These are phyloP conservation scores for Glycyrrhiza uralensis DNA, from an alignment of 306 rosid genomes.

Conservation along the genomic window DNA sequence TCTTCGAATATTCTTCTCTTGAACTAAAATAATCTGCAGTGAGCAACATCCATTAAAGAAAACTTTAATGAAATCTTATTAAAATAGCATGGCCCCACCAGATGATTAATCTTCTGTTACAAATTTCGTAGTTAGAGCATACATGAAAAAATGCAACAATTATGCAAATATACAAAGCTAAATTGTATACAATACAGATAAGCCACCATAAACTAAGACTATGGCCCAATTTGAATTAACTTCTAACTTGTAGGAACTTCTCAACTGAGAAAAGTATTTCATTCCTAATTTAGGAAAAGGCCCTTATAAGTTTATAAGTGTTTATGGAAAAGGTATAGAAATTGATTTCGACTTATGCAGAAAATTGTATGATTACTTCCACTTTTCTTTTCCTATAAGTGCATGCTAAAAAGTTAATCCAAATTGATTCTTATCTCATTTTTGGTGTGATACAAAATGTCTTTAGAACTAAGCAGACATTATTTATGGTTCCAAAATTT, in stretches of 20 bases:
- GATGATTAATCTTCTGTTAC: not conserved
- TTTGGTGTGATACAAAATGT: not conserved
- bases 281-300: not conserved
- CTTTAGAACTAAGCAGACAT: not conserved
- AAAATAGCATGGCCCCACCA: not conserved
- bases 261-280: too few relatives aligned
- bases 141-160: not conserved
- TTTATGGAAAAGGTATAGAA: not conserved
- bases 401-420: not conserved
- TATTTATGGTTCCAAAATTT: not conserved
- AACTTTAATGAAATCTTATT: not conserved
- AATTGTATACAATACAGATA: not conserved
- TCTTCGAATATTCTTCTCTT: constrained; percentile 70
- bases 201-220: not conserved
- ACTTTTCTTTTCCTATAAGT: not conserved
- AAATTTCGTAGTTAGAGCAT: not conserved
- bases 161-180: not conserved
- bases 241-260: too few relatives aligned
- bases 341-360: not conserved
- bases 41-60: constrained; percentile 21
- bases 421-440: not conserved
- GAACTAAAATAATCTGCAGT: constrained; percentile 61
- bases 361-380: not conserved
- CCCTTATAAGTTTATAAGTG: too few relatives aligned
- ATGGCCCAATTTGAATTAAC: too few relatives aligned